phyloP scores from a whole-genome alignment of 2,329 filamentous ascomycete species.

The Paecilomyces sp. region DNA sequence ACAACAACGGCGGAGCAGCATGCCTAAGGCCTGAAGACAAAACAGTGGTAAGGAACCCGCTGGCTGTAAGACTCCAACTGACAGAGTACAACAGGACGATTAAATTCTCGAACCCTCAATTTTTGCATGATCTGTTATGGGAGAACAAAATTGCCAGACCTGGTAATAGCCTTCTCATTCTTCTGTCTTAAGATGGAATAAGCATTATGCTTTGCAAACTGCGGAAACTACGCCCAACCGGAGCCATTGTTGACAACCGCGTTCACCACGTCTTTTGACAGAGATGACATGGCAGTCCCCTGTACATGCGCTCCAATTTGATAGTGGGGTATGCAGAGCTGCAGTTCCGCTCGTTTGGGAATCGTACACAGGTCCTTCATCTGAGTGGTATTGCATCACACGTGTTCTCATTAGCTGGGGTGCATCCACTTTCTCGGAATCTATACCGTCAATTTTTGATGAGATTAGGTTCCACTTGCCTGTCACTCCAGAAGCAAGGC shows the following conservation, averaged over 20 bases:
- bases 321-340: not conserved
- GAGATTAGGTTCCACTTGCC: not conserved
- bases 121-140: not conserved
- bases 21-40: not conserved
- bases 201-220: not conserved
- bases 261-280: not conserved
- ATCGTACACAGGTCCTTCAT: not conserved
- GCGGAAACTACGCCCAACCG: not conserved
- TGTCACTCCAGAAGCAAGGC: not conserved
- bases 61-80: not conserved
- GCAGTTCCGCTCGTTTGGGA: not conserved
- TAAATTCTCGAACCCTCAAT: not conserved
- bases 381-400: not conserved
- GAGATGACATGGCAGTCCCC: not conserved
- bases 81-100: not conserved
- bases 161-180: not conserved
- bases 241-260: not conserved
- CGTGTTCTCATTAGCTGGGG: not conserved
- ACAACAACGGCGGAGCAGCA: not conserved
- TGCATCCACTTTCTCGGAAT: not conserved
- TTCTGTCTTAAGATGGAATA: not conserved
- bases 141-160: not conserved
- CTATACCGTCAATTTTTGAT: not conserved
- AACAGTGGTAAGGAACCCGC: not conserved
- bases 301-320: not conserved